phyloP scores from a whole-genome alignment of 768 basidiomycete genomes.

The Strobilomyces dryophilus region DNA sequence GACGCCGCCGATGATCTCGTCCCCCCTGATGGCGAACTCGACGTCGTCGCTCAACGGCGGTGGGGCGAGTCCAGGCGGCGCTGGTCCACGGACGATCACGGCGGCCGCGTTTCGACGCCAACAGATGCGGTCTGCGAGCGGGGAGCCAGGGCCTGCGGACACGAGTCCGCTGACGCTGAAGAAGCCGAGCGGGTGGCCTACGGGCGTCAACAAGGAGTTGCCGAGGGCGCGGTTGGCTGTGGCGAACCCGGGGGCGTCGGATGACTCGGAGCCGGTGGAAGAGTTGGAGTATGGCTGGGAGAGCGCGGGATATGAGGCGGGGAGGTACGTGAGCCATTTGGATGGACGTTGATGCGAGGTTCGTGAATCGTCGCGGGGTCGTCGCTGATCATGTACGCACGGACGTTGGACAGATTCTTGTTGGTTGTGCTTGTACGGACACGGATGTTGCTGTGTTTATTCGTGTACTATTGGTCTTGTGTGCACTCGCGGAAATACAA shows the following conservation, averaged over 20 bases:
- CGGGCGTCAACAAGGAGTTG: background rate
- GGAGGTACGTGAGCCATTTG: constrained; percentile 46
- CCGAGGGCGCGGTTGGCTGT: constrained; percentile 22
- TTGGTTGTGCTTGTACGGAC: background rate
- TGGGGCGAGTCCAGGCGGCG: constrained; percentile 26
- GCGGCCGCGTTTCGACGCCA: constrained; percentile 72
- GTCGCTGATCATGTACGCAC: no score
- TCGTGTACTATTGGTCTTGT: background rate
- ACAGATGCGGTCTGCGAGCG: constrained; percentile 32
- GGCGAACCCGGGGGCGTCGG: constrained; percentile 22
- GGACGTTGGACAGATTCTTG: background rate
- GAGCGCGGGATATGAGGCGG: constrained; percentile 36
- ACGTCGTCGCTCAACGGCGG: constrained; percentile 30
- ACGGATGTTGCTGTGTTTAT: background rate
- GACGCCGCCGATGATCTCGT: constrained; percentile 33
- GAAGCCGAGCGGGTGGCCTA: constrained; percentile 36
- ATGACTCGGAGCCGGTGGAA: constrained; percentile 37
- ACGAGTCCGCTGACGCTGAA: constrained; percentile 45
- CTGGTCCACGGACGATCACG: constrained; percentile 58
- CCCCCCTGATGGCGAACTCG: constrained; percentile 29
- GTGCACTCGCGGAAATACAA: no score
- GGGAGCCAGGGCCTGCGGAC: constrained; percentile 33
- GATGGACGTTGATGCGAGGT: constrained; percentile 25
- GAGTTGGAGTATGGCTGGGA: constrained; percentile 49
- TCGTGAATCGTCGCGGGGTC: no score